Base-by-base conservation (phyloP, 345 rosid species). In the Euphorbia lathyris region DNA sequence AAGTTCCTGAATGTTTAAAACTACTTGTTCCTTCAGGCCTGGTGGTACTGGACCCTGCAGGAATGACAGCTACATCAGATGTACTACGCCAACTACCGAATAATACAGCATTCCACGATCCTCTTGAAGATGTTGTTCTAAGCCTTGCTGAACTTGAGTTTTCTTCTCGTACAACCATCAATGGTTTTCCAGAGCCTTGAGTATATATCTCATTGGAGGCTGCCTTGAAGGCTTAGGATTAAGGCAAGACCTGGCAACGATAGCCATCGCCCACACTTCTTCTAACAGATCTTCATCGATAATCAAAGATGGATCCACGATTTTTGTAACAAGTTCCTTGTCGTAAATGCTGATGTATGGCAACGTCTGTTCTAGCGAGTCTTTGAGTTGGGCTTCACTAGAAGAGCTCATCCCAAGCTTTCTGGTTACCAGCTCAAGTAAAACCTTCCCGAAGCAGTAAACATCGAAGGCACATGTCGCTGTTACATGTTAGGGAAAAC, bases 241-340 rank as follows among this genome's bases (percentile, higher is more conserved):
- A 63, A 96, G 86, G 83, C 98, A 96, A 58, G 99, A 96, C 72
- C 90, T 83, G 5, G 99, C 97, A 14, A 96, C 88, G 69, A 96
- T 86, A 3, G 98, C 98, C 96, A 96, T 92, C 7, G 99, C 98
- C 99, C 99, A 96, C 29, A 96, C 97, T 83, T 96, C 99, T 77
- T 96, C 99, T 51, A 96, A 76, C 6, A 92, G 81, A 74, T 96
- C 99, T 68, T 96, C 99, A 22, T 96, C 98, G 3, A 96, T 87
- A 12, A 96, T 84, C 17, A 96, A 79, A 19, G 93, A 86, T 13
- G 97, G 99, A 76, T 96, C 98, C 40, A 96, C 73, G 48, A 96
- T 92, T 82, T 90, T 96, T 12, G 83, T 88, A 65, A 96, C 89
- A 27, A 92, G 94, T 63, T 90, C 99, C 83, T 92, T 92, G 73